These are phyloP conservation scores for Astragalus glycyphyllos DNA, from an alignment of 306 rosid genomes.

Conservation along the genomic window DNA sequence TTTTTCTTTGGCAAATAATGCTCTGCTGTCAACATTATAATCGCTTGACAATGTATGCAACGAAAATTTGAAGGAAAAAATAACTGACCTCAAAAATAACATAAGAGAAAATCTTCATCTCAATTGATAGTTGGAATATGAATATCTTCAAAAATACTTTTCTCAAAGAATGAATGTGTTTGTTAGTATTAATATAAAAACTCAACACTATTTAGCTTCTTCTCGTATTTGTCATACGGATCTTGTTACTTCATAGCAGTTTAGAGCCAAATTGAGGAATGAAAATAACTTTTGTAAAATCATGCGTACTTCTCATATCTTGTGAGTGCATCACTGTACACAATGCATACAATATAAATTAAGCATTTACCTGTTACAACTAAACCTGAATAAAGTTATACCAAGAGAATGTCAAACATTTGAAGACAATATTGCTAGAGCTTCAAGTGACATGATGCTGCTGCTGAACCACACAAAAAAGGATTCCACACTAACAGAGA, in stretches of 20 bases:
- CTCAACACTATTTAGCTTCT: slow-evolving; percentile 14
- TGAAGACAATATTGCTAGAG: slow-evolving; percentile 64
- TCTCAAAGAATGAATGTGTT: slow-evolving; percentile 15
- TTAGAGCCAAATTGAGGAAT: slow-evolving; percentile 4
- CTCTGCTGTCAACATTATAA: too few species aligned
- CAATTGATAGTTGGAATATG: slow-evolving; percentile 22
- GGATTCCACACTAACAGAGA: too few species aligned
- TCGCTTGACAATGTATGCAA: too few species aligned
- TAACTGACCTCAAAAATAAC: too few species aligned
- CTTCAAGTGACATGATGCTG: slow-evolving; percentile 51
- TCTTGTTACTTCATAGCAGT: background rate
- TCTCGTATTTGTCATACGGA: slow-evolving; percentile 17
- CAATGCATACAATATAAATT: slow-evolving; percentile 15
- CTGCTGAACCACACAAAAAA: slow-evolving; percentile 48
- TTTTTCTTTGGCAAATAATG: too few species aligned
- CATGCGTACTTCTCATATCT: slow-evolving; percentile 31
- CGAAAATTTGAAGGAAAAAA: too few species aligned
- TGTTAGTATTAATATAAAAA: slow-evolving; percentile 16
- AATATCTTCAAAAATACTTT: background rate
- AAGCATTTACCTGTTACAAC: slow-evolving; percentile 13
- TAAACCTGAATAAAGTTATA: too few species aligned
- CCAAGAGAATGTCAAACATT: slow-evolving; percentile 64
- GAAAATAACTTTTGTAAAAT: background rate
- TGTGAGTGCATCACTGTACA: background rate
- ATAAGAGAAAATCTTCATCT: too few species aligned